A percentile compares a stretch with the other conserved stretches of the same genome.
Conservation (phyloP, 2,329 filamentous ascomycete species). For the Nannizziopsis arthrosporioides region DNA sequence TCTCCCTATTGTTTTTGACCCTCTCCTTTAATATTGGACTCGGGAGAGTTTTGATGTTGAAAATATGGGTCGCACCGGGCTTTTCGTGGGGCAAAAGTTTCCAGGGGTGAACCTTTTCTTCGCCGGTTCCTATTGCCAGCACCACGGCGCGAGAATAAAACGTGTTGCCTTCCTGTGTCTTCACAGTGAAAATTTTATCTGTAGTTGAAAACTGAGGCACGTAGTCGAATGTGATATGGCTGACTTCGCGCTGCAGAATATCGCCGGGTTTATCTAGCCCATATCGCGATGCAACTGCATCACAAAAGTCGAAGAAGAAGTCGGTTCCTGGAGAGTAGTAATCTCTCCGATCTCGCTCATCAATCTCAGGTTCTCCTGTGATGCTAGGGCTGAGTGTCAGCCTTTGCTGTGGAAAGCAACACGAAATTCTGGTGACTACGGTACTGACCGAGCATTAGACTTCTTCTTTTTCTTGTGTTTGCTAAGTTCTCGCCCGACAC, state of each 20-base stretch:
- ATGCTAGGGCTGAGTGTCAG: conserved; percentile 21
- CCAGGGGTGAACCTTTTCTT: conserved; percentile 42
- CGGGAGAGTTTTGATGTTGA: conserved; percentile 51
- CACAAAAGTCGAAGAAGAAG: conserved; percentile 53
- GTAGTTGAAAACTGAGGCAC: conserved; percentile 33
- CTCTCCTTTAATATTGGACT: conserved; percentile 42
- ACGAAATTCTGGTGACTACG: conserved; percentile 11
- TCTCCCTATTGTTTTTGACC: conserved; percentile 41
- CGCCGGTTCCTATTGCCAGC: conserved; percentile 58
- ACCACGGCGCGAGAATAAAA: conserved; percentile 54
- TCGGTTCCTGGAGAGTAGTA: conserved; percentile 54
- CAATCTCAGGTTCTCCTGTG: conserved; percentile 42
- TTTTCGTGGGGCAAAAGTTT: conserved; percentile 31
- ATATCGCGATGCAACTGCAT: conserved; percentile 47
- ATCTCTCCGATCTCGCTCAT: conserved; percentile 56
- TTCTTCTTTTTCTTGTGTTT: conserved; percentile 65
- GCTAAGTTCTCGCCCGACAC: conserved; percentile 67
- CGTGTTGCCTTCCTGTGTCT: conserved; percentile 40
- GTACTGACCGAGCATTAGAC: conserved; percentile 33
- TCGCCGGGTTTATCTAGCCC: conserved; percentile 41
- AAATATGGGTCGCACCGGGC: conserved; percentile 50
- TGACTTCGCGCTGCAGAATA: conserved; percentile 49
- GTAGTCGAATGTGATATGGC: conserved; percentile 49
- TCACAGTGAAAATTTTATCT: conserved; percentile 53
- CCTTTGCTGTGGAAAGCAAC: background rate